These are phyloP conservation scores for Citrus maxima DNA, from an alignment of 345 rosid genomes.

Conservation along the genomic window DNA sequence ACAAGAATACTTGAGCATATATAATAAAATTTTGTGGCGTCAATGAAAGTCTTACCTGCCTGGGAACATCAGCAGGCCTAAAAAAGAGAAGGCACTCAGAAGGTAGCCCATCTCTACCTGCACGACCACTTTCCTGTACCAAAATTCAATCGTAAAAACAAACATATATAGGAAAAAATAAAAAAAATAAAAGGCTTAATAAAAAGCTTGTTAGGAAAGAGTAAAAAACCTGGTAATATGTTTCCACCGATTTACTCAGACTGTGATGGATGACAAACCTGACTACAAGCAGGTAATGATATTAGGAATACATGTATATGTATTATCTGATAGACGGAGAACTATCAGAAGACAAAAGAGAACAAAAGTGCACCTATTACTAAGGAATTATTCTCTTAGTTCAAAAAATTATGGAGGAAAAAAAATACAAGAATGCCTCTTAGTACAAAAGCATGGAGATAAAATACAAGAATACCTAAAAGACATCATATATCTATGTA, in stretches of 20 bases:
- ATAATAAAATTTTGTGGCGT: neutral
- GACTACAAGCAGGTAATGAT: slow-evolving; percentile 50
- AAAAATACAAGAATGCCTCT: neutral
- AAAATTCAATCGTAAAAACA: slow-evolving; percentile 19
- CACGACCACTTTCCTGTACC: slow-evolving; percentile 92
- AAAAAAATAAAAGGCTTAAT: no score
- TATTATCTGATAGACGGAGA: neutral
- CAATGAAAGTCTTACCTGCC: slow-evolving; percentile 57
- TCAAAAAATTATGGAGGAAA: neutral
- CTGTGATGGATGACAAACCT: slow-evolving; percentile 99
- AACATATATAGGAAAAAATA: neutral
- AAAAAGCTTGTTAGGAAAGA: slow-evolving; percentile 10
- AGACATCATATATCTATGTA: neutral
- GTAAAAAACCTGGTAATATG: slow-evolving; percentile 82
- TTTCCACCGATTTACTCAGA: slow-evolving; percentile 97
- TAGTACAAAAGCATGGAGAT: neutral
- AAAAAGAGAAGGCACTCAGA: slow-evolving; percentile 86
- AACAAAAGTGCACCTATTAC: neutral
- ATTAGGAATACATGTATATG: neutral
- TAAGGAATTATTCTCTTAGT: neutral
- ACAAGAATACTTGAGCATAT: neutral
- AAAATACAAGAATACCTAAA: neutral
- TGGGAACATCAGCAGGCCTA: slow-evolving; percentile 85
- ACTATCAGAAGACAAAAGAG: neutral
- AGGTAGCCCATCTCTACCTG: slow-evolving; percentile 96